Evolutionary conservation across 257 asterid genomes (phyloP), one percentile per base, ranked within the genome.

Genomic region (Nicotiana tabacum): DNA sequence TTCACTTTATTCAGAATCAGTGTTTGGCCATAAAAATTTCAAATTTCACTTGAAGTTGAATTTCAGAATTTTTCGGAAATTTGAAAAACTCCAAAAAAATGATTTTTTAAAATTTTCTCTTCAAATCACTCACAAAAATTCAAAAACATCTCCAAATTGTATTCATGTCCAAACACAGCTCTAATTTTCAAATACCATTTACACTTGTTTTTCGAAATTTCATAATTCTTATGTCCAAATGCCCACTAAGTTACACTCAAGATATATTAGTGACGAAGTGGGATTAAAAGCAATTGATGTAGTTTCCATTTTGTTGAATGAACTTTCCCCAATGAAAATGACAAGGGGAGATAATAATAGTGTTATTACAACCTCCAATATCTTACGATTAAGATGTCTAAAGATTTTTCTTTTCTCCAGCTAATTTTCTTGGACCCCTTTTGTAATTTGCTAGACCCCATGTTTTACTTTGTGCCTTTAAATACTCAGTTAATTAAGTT

Each of bases 251-350:
- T 55, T 55, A 15, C 7, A 16, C 29, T 33, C 76, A 67, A 66
- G 18, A 2, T 43, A 43, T 17, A 66, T 39, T 16, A 33, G 56
- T 9, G 32, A 18, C 37, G 77, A 35, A 17, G 1, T 9, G 2
- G 1, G 2, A 68, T 35, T 9, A 69, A n/a, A n/a, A 69, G 1
- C 56, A 69, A n/a, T n/a, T 69, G 30, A 29, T 29, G 30, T 6
- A 51, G 72, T 80, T 89, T 87, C 88, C 78, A 83, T 86, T 83
- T 69, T 77, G 48, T 30, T 51, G 48, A 67, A 27, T 55, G 21
- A 56, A 58, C 58, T 81, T 67, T 12, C 11, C 30, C 21, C 51
- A 15, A 1, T 84, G 87, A 87, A 77, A 64, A 55, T 56, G 90
- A 86, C 88, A 64, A 43, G 15, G 64, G 55, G 27, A 51, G n/a